These are phyloP conservation scores for Penicillium bovifimosum DNA, from an alignment of 495 filamentous ascomycete genomes.

Conservation along the genomic window DNA sequence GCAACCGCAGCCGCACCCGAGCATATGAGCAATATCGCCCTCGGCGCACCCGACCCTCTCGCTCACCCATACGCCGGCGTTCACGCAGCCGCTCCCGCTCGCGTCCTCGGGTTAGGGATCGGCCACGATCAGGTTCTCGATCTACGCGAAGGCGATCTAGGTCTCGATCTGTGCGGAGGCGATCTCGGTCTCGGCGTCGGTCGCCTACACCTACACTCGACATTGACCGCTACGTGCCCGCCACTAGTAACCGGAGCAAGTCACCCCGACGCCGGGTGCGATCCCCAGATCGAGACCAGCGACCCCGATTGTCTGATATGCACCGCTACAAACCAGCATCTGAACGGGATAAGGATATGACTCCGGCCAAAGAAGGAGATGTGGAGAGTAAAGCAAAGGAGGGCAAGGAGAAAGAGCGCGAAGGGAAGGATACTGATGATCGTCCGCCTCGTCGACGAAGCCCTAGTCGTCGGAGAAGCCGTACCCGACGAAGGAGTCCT, in stretches of 20 bases:
- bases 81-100: conserved; percentile 14
- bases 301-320: conserved; percentile 35
- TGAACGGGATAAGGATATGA: conserved; percentile 28
- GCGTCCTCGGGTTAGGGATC: conserved; percentile 18
- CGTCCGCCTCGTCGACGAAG: conserved; percentile 16
- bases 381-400: neutral
- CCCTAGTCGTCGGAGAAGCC: conserved; percentile 11
- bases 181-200: conserved; percentile 26
- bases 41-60: conserved; percentile 22
- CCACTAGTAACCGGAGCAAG: conserved; percentile 39
- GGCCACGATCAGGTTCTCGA: conserved; percentile 13
- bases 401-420: conserved; percentile 3
- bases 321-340: conserved; percentile 52
- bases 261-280: conserved; percentile 42
- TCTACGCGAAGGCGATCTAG: conserved; percentile 20
- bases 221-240: conserved; percentile 48
- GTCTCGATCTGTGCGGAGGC: conserved; percentile 21
- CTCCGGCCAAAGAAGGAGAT: neutral
- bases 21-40: conserved; percentile 26
- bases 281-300: conserved; percentile 28
- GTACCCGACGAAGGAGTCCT: conserved; percentile 16
- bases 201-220: conserved; percentile 36
- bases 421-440: conserved; percentile 19
- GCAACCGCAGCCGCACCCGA: conserved; percentile 25
- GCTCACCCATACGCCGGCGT: conserved; percentile 19